Evolutionary conservation across 306 rosid species (phyloP).

Genomic region (Abrus pulchellus): DNA sequence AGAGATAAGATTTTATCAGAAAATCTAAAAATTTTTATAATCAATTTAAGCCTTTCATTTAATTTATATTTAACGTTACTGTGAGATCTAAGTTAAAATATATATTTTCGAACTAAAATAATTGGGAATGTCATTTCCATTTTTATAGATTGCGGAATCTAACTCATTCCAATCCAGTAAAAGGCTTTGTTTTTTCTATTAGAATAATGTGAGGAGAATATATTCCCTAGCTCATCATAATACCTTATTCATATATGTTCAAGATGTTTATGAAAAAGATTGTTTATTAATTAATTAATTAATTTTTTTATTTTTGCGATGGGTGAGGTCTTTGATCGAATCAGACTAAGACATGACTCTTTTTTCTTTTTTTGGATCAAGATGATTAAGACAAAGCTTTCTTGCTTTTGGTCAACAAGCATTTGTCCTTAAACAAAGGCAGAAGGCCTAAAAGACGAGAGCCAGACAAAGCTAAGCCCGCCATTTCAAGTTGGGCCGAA

Average conservation of each 20-base stretch:
- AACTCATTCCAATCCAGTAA: constrained; percentile 31
- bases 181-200: constrained; percentile 19
- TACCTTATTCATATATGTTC: constrained; percentile 12
- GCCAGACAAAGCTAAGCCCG: background rate
- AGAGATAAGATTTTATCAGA: no score
- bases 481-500: background rate
- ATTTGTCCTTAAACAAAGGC: background rate
- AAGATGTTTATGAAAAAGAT: background rate
- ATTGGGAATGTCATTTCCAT: constrained; percentile 36
- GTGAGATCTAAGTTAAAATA: background rate
- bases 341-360: no score
- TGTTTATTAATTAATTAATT: no score
- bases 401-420: background rate
- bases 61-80: no score
- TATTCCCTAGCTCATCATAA: constrained; percentile 27
- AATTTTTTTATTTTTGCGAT: no score
- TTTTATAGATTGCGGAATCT: constrained; percentile 36
- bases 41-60: no score
- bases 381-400: constrained; percentile 2
- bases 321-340: no score
- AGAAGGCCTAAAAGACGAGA: no score
- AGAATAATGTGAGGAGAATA: constrained; percentile 44
- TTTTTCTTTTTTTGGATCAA: no score
- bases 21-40: no score
- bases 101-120: constrained; percentile 6